Evolutionary conservation across 2,329 filamentous ascomycete genomes (phyloP), one percentile per base, ranked within the genome.

Genomic region (Colletotrichum zoysiae): DNA sequence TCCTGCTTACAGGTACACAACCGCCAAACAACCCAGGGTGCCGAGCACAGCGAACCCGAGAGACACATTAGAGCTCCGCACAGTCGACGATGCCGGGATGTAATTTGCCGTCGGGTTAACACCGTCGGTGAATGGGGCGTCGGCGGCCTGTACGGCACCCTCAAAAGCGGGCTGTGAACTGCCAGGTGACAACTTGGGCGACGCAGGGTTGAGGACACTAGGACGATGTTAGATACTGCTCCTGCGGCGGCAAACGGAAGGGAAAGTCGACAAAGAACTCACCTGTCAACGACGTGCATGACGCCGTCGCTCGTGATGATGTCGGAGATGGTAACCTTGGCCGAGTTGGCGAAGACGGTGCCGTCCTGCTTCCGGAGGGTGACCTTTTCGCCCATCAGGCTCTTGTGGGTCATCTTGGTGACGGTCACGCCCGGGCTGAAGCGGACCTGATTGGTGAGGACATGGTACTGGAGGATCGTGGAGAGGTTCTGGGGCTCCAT

Each of bases 391-490:
- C 78, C 80, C 58, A 78, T 75, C 14, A 78, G 70, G 18, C 79
- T 80, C 5, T 70, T 55, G 53, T 77, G 75, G 1, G 63, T 76
- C 35, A 78, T 77, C 56, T 72, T 72, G 2, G 50, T 44, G 20
- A 38, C 12, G 4, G 60, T 57, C 0, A 72, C 35, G 2, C 50
- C 40, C 11, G 66, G 26, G 23, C 55, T 72, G 60, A 70, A 66
- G 76, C 78, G 65, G 3, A 90, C 84, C 20, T 83, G 84, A 57
- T 85, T 85, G 60, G 84, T 83, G 57, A 93, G 79, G 63, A 92
- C 84, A 77, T 93, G 91, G 80, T 93, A 93, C 42, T 84, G 81
- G 44, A 93, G 83, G 58, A 93, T 84, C 38, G 78, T 79, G 2
- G 83, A 78, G 1, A 92, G 82, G 18, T 89, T 79, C 16, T 84